Evolutionary conservation across 2,329 filamentous ascomycete species (phyloP), one percentile per base, ranked within the genome.

Genomic region (Emmonsiellopsis sp.): DNA sequence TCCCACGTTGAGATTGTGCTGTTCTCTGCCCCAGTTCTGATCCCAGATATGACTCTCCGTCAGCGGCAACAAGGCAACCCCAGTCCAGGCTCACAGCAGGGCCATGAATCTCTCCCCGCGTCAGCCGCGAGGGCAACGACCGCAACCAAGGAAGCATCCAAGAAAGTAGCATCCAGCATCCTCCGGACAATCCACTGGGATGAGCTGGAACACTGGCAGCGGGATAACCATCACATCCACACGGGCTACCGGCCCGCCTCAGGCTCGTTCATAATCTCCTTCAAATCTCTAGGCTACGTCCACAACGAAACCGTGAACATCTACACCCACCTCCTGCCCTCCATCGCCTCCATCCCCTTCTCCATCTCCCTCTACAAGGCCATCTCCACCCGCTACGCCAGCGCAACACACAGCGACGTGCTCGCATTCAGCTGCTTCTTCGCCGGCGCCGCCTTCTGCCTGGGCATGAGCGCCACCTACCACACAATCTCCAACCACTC

Each of bases 401-500:
- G 77, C 2, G 86, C 87, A 6, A 76, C 75, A 7, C 55, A 64
- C 7, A 71, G 78, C 2, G 89, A 95, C 66, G 74, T 88, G n/a
- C 58, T 82, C 37, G 87, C 82, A 33, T 89, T 95, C 66, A 73
- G 75, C 1, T 90, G 84, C 71, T 95, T 93, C 76, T 90, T 95
- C 62, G 74, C 74, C 27, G 88, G 89, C 44, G 87, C 86, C 1
- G 77, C 83, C 32, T 63, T 82, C 36, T 92, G 88, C 62, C 73
- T 93, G 51, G 85, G 86, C 21, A 88, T 91, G 84, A 90, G 86
- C 61, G 86, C 89, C 5, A 87, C 85, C 2, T 98, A 84, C 66
- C 93, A 98, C 67, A 80, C 87, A 2, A 80, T 96, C 47, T 83
- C 79, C 21, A 95, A 96, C 60, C 93, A 98, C 69, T 93, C 87